Conservation (phyloP, 1,284 basidiomycete genomes). For the Cryptococcus depauperatus region DNA sequence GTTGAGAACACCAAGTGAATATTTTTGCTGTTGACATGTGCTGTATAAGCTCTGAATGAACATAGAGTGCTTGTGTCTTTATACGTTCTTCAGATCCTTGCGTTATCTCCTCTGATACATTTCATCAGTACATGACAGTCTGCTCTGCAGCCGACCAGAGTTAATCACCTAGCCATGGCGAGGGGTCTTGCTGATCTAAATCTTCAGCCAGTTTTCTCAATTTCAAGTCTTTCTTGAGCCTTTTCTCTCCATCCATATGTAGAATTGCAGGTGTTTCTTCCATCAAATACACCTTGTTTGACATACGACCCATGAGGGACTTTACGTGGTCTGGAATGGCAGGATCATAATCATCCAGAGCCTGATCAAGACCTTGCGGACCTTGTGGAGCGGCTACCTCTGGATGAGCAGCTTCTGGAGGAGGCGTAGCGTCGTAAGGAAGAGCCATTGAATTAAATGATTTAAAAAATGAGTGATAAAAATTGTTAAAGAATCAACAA, state of each 20-base stretch:
- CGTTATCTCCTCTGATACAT: too few relatives aligned
- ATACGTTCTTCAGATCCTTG: too few relatives aligned
- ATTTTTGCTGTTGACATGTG: conserved; percentile 39
- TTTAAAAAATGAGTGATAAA: too few relatives aligned
- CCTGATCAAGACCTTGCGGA: conserved; percentile 20
- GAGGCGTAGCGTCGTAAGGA: conserved; percentile 33
- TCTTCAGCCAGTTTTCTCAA: conserved; percentile 32
- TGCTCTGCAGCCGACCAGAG: background rate
- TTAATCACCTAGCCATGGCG: conserved; percentile 31
- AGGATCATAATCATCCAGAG: conserved; percentile 33
- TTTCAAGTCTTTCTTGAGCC: conserved; percentile 30
- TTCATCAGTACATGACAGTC: background rate
- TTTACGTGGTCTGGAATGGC: conserved; percentile 33
- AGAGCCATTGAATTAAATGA: too few relatives aligned
- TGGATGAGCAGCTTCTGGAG: conserved; percentile 9
- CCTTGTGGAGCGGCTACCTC: background rate
- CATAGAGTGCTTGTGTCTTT: conserved; percentile 23
- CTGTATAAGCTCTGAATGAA: conserved; percentile 35
- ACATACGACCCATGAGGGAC: conserved; percentile 38
- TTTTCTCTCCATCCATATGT: conserved; percentile 23
- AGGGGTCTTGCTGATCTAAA: conserved; percentile 37
- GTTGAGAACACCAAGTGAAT: conserved; percentile 34
- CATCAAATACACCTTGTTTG: conserved; percentile 37
- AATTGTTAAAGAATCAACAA: too few relatives aligned
- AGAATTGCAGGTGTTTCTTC: conserved; percentile 38